phyloP scores from a whole-genome alignment of 2,329 filamentous ascomycete genomes.

The Penicillium vulpinum region DNA sequence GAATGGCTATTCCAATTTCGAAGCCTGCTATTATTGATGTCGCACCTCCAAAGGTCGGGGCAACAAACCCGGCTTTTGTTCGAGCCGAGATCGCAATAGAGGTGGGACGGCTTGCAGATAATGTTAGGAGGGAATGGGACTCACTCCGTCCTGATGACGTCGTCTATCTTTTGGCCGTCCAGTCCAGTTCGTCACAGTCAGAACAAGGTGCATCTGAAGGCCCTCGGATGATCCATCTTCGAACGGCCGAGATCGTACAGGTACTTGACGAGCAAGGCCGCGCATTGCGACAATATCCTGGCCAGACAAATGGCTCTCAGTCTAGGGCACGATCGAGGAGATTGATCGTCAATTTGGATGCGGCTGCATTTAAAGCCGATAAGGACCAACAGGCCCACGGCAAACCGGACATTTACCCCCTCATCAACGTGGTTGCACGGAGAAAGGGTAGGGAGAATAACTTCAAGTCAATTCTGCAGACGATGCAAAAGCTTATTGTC shows the following conservation, averaged over 20 bases:
- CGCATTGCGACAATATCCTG: slow-evolving; percentile 60
- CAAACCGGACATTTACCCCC: slow-evolving; percentile 77
- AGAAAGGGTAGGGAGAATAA: slow-evolving; percentile 90
- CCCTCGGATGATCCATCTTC: slow-evolving; percentile 68
- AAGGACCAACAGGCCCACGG: slow-evolving; percentile 64
- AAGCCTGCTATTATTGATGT: slow-evolving; percentile 87
- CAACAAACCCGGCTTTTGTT: slow-evolving; percentile 78
- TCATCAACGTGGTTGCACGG: slow-evolving; percentile 81
- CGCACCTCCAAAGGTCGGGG: slow-evolving; percentile 77
- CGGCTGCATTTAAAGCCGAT: slow-evolving; percentile 74
- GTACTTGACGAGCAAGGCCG: slow-evolving; percentile 83
- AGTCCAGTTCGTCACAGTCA: slow-evolving; percentile 52
- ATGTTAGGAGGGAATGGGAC: slow-evolving; percentile 85
- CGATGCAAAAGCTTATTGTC: slow-evolving; percentile 80
- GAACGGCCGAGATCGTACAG: slow-evolving; percentile 82
- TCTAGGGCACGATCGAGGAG: slow-evolving; percentile 62
- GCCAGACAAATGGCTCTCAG: slow-evolving; percentile 63
- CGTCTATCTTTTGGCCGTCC: slow-evolving; percentile 79
- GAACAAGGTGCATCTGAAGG: slow-evolving; percentile 50
- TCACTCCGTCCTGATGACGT: slow-evolving; percentile 81
- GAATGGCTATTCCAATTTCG: slow-evolving; percentile 84
- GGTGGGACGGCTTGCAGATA: slow-evolving; percentile 73
- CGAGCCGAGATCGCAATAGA: slow-evolving; percentile 84
- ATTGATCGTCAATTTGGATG: slow-evolving; percentile 78
- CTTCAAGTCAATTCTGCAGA: slow-evolving; percentile 90